Conservation (phyloP, 2,329 filamentous ascomycete species). For the Talaromyces verruculosus region DNA sequence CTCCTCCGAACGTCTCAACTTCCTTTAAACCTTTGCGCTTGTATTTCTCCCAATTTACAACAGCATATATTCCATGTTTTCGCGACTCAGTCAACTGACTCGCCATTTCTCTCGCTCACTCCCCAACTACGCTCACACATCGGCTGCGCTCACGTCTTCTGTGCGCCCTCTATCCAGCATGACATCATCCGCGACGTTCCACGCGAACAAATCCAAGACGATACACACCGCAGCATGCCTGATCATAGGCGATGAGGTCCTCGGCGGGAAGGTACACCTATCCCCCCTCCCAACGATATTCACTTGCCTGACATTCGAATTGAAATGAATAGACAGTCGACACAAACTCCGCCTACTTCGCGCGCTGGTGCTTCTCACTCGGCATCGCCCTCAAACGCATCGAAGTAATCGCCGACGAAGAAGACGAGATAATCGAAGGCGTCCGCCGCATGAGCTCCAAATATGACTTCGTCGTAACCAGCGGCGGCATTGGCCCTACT, state of each 20-base stretch:
- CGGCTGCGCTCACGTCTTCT: constrained; percentile 29
- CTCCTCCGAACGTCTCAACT: neutral
- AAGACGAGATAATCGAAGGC: constrained; percentile 84
- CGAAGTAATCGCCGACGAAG: constrained; percentile 92
- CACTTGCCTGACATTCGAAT: neutral
- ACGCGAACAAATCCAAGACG: constrained; percentile 49
- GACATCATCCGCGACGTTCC: constrained; percentile 44
- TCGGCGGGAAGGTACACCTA: constrained; percentile 79
- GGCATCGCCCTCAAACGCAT: constrained; percentile 74
- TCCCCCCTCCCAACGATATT: too few species aligned
- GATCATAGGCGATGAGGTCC: constrained; percentile 95
- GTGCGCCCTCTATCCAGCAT: constrained; percentile 31
- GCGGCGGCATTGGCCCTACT: constrained; percentile 94
- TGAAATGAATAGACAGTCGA: constrained; percentile 57
- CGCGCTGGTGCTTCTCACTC: constrained; percentile 65
- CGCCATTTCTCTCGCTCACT: constrained; percentile 67
- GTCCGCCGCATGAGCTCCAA: constrained; percentile 79
- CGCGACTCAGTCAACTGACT: constrained; percentile 69
- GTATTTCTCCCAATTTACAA: neutral
- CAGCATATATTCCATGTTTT: constrained; percentile 61
- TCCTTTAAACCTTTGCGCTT: neutral
- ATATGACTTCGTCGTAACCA: constrained; percentile 95
- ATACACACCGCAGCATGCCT: constrained; percentile 90
- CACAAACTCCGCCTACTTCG: constrained; percentile 65
- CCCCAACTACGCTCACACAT: constrained; percentile 56